phyloP scores from a whole-genome alignment of 768 basidiomycete species.

The Melanogaster broomeanus region DNA sequence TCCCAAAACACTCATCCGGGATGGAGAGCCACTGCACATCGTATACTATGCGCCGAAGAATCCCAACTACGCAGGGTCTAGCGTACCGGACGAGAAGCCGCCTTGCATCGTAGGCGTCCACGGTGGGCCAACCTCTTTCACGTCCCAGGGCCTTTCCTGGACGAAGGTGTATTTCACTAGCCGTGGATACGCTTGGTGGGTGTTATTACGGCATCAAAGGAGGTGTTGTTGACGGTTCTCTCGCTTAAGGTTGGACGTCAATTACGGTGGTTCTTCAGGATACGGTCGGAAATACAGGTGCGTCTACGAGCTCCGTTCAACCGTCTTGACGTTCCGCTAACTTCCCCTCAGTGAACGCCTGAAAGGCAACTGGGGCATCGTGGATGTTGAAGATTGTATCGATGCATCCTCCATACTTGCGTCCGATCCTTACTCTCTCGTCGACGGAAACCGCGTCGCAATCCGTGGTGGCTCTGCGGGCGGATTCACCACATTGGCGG shows the following conservation, averaged over 20 bases:
- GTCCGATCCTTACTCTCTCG: slow-evolving; percentile 37
- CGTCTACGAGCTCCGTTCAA: background rate
- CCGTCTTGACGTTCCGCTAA: background rate
- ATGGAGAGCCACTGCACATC: slow-evolving; percentile 42
- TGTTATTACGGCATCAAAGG: background rate
- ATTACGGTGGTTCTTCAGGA: slow-evolving; percentile 73
- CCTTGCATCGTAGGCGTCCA: slow-evolving; percentile 67
- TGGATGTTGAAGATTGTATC: slow-evolving; percentile 64
- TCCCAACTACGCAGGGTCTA: slow-evolving; percentile 51
- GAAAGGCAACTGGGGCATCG: slow-evolving; percentile 65
- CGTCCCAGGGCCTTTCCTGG: slow-evolving; percentile 50
- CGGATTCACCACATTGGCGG: slow-evolving; percentile 64
- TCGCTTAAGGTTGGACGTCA: slow-evolving; percentile 66
- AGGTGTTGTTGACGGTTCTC: slow-evolving; percentile 6
- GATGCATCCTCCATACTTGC: slow-evolving; percentile 35
- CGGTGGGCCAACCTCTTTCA: slow-evolving; percentile 64
- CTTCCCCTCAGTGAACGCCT: slow-evolving; percentile 47
- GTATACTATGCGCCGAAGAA: slow-evolving; percentile 66
- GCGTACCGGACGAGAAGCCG: slow-evolving; percentile 50
- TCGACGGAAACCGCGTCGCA: slow-evolving; percentile 61
- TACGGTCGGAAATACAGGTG: slow-evolving; percentile 68
- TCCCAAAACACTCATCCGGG: slow-evolving; percentile 3
- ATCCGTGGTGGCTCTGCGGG: slow-evolving; percentile 74
- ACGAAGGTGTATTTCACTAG: slow-evolving; percentile 63
- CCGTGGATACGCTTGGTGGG: slow-evolving; percentile 68